These are phyloP conservation scores for Ceratocystis diversiconidia DNA, from an alignment of 2,329 filamentous ascomycete genomes.

Conservation along the genomic window DNA sequence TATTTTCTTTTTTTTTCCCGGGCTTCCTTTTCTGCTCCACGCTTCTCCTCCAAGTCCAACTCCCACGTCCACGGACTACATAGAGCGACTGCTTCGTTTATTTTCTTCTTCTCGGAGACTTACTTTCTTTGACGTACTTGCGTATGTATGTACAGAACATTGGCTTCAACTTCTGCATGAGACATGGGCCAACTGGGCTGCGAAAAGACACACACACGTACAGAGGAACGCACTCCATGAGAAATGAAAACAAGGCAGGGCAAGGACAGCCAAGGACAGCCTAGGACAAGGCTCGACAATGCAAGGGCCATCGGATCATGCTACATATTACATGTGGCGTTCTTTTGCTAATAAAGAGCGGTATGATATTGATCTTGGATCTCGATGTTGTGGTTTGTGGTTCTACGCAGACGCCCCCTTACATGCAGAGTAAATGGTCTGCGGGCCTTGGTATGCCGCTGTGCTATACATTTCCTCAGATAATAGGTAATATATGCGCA, in stretches of 20 bases:
- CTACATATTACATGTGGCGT: neutral
- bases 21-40: no score
- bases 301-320: neutral
- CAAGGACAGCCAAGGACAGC: neutral
- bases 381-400: no score
- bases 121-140: neutral
- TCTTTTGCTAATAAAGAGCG: neutral
- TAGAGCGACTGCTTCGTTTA: neutral
- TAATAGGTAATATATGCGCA: neutral
- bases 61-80: neutral
- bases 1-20: no score
- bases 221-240: no score
- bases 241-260: no score
- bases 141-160: neutral
- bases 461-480: no score
- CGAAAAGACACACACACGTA: neutral
- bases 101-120: neutral
- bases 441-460: no score
- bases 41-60: no score
- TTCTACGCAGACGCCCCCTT: neutral
- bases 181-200: neutral
- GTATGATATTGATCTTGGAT: neutral
- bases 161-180: neutral
- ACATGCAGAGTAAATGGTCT: no score
- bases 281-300: neutral